These are phyloP conservation scores for Botrytis squamosa DNA, from an alignment of 2,329 filamentous ascomycete species.

Conservation along the genomic window DNA sequence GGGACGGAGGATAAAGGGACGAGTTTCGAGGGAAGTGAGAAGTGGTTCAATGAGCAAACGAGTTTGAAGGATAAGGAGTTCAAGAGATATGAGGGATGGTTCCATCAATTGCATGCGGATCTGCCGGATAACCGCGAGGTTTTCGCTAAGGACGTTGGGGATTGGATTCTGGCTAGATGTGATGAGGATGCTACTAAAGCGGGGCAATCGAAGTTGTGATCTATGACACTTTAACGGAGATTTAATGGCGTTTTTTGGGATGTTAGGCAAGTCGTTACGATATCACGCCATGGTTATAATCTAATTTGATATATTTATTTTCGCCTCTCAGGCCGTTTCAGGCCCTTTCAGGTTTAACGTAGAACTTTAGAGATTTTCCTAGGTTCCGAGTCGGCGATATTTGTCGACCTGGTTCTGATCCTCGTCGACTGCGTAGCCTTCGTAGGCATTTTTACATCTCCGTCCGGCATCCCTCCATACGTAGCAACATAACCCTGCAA, in stretches of 20 bases:
- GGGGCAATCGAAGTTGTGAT: conserved; percentile 29
- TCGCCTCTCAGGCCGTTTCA: background rate
- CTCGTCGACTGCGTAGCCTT: background rate
- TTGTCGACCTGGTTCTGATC: background rate
- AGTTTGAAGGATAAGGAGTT: conserved; percentile 66
- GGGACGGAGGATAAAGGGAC: conserved; percentile 73
- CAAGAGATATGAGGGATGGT: conserved; percentile 73
- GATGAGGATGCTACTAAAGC: conserved; percentile 12
- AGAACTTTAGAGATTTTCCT: background rate
- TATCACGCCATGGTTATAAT: background rate
- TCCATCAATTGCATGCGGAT: conserved; percentile 71
- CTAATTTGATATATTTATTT: background rate
- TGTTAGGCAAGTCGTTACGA: background rate
- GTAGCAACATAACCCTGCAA: conserved; percentile 53
- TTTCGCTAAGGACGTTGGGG: conserved; percentile 56
- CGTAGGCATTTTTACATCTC: background rate
- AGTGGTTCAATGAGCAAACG: conserved; percentile 57
- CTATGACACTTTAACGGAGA: background rate
- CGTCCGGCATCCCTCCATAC: background rate
- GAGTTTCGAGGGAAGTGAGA: conserved; percentile 62
- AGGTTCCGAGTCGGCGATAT: background rate
- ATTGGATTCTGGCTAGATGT: conserved; percentile 57
- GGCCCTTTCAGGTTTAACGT: background rate
- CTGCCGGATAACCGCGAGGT: conserved; percentile 39
- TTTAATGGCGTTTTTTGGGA: background rate